phyloP scores from a whole-genome alignment of 2,329 filamentous ascomycete species.

The Magnaporthiopsis poae region DNA sequence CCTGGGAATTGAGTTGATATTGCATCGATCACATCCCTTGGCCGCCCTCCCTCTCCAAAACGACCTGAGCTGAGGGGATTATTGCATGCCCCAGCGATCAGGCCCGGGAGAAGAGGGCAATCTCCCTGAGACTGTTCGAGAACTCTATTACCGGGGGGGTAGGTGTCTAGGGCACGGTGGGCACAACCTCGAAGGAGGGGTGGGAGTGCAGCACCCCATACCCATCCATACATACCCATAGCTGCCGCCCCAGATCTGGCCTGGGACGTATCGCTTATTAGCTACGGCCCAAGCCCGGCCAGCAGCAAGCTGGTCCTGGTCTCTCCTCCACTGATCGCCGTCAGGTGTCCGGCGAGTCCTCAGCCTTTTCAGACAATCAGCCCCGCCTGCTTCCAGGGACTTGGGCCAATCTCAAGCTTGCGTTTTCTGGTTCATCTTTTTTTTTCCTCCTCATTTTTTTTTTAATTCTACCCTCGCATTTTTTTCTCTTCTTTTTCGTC shows the following conservation, averaged over 20 bases:
- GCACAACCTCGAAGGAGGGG: background rate
- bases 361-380: slow-evolving; percentile 7
- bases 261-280: background rate
- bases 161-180: background rate
- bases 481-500: no score
- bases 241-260: background rate
- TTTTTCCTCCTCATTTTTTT: background rate
- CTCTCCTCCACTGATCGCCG: slow-evolving; percentile 5
- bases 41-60: background rate
- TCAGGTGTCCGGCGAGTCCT: slow-evolving; percentile 5
- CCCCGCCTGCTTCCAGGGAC: slow-evolving; percentile 3
- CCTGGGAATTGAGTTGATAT: background rate
- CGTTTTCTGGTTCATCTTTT: background rate
- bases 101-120: background rate
- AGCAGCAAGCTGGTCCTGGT: slow-evolving; percentile 1
- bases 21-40: background rate
- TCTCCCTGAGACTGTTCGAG: slow-evolving; percentile 3
- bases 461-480: slow-evolving; percentile 1
- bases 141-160: background rate
- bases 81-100: background rate
- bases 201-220: background rate
- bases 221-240: background rate
- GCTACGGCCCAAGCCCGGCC: background rate
- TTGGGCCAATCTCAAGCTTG: background rate
- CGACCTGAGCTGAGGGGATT: background rate